Conservation (phyloP, 129 eudicot genomes). For the Flaveria robusta region DNA sequence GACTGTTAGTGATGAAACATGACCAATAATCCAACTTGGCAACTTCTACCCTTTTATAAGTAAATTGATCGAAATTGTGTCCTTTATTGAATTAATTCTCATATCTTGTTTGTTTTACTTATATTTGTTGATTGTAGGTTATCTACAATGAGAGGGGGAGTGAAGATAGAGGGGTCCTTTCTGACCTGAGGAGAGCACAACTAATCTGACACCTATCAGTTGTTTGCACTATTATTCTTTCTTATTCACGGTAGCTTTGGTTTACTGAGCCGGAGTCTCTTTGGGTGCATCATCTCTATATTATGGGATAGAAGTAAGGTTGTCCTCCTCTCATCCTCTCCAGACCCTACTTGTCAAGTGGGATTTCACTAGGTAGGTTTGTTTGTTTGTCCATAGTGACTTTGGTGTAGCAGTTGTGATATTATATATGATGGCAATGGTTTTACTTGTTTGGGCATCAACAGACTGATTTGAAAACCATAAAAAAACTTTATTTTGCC, state of each 20-base stretch:
- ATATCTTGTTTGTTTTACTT: background rate
- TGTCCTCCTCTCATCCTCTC: no score
- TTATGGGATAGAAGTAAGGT: no score
- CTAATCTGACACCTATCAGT: slow-evolving; percentile 34
- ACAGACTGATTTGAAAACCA: background rate
- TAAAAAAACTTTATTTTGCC: background rate
- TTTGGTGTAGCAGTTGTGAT: slow-evolving; percentile 21
- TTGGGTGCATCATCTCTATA: no score
- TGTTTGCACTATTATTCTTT: slow-evolving; percentile 8
- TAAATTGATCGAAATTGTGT: background rate
- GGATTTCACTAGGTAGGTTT: no score
- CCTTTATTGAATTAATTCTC: background rate
- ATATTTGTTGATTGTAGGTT: slow-evolving; percentile 49
- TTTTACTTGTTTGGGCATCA: slow-evolving; percentile 24
- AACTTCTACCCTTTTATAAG: background rate
- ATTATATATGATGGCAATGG: slow-evolving; percentile 27
- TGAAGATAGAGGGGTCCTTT: slow-evolving; percentile 74
- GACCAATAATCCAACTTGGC: background rate
- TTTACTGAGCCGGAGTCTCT: no score
- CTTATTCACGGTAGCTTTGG: background rate
- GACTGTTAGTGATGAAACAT: background rate
- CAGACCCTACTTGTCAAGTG: no score
- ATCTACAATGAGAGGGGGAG: slow-evolving; percentile 65
- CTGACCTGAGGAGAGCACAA: slow-evolving; percentile 70
- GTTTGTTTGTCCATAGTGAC: no score